Base-by-base conservation (phyloP, 306 rosid genomes). In the Quercus rubra region DNA sequence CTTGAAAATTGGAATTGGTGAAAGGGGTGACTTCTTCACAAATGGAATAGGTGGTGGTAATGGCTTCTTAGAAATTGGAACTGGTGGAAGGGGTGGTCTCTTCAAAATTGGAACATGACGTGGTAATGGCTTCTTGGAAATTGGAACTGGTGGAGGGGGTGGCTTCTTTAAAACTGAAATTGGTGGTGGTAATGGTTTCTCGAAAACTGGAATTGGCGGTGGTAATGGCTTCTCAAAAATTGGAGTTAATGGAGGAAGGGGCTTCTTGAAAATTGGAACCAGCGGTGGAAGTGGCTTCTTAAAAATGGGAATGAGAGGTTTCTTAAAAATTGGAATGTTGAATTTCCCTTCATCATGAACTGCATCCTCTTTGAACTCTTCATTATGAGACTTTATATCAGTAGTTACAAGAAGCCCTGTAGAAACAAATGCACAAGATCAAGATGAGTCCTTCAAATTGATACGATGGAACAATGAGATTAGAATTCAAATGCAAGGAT, bases 1-100 rank as follows among this genome's bases (percentile, higher is more conserved):
- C 83, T 83, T 70, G 19, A 55, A 5, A 5, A 51, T 28, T 11
- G 79, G 82, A 25, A 30, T 5, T 28, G 11, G 46, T 6, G 82
- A 66, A 1, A 18, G 66, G 4, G 12, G 3, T 10, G 66, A 7
- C 7, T 59, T 59, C 38, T 1, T 19, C 75, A 79, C 12, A 35
- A 21, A 21, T 61, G 74, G 30, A 27, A 55, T 23, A 27, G 28
- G 5, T 35, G 77, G 46, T 21, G 75, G 55, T 19, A 64, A 1
- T 1, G 59, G 86, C 64, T 83, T 83, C 71, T 61, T 75, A 35
- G 12, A 38, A 1, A 57, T 15, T 25, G 73, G 73, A 70, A 70
- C 11, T 8, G 33, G 55, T n/a, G 23, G 46, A 1, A 62, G 69
- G 63, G 38, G 10, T 14, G 83, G 62, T 4, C 27, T 78, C 64